These are phyloP conservation scores for Teratosphaeria destructans DNA, from an alignment of 2,329 filamentous ascomycete species.

Conservation along the genomic window DNA sequence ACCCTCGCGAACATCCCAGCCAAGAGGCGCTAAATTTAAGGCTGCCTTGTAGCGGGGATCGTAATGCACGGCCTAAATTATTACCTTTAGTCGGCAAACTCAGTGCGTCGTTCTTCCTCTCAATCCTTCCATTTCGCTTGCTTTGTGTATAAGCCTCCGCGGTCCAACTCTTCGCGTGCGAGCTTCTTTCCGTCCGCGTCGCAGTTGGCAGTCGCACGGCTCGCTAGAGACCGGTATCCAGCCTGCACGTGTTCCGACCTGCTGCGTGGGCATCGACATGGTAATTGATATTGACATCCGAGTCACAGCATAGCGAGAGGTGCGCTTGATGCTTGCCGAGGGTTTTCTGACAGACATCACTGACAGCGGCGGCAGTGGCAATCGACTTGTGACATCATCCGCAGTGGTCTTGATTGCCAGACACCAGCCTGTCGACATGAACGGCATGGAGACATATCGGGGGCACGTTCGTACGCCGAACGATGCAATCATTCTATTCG, in stretches of 20 bases:
- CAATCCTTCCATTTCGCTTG: not conserved
- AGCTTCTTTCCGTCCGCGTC: not conserved
- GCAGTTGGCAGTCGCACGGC: not conserved
- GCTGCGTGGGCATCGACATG: not conserved
- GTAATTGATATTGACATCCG: not conserved
- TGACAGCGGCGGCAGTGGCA: not conserved
- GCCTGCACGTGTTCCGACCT: not conserved
- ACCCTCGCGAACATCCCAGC: not conserved
- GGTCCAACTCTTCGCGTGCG: not conserved
- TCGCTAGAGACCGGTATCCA: not conserved
- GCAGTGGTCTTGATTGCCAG: not conserved
- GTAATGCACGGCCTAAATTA: not conserved
- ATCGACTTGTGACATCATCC: not conserved
- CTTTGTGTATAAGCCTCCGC: not conserved
- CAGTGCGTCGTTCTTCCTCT: not conserved
- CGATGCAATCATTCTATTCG: conserved; percentile 97
- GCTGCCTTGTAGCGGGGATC: not conserved
- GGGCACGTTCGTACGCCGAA: conserved; percentile 90
- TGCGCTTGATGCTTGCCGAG: not conserved
- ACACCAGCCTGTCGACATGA: not conserved
- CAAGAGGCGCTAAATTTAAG: not conserved
- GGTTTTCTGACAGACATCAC: not conserved
- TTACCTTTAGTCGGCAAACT: not conserved
- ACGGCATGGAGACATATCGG: conserved; percentile 85
- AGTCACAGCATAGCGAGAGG: not conserved